A percentile compares a stretch with the other conserved stretches of the same genome.
phyloP scores from a whole-genome alignment of 306 rosid genomes.

The Quercus variabilis region DNA sequence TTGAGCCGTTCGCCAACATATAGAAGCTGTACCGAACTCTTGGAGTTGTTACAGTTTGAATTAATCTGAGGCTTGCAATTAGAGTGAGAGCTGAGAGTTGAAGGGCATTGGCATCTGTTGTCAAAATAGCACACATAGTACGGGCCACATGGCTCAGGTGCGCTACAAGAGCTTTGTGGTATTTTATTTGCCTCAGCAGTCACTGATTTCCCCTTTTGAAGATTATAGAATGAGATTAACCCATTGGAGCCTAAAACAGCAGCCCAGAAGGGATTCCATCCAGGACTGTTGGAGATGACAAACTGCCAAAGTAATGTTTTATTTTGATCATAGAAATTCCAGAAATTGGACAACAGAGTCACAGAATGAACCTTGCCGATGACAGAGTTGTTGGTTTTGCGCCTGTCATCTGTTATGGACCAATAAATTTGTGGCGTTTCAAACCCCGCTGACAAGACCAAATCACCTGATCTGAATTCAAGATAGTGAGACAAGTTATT shows the following conservation, averaged over 20 bases:
- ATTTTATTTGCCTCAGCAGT: constrained; percentile 19
- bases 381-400: constrained; percentile 20
- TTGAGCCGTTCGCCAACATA: constrained; percentile 27
- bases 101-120: constrained; percentile 34
- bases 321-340: constrained; percentile 29
- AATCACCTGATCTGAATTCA: constrained; percentile 26
- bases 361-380: constrained; percentile 19
- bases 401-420: constrained; percentile 26
- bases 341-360: constrained; percentile 20
- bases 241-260: constrained; percentile 38
- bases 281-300: constrained; percentile 9
- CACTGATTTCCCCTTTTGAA: constrained; percentile 24
- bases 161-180: constrained; percentile 27
- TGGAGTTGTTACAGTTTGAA: constrained; percentile 24
- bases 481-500: constrained; percentile 28
- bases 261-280: constrained; percentile 24
- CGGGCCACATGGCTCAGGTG: constrained; percentile 40
- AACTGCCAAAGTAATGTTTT: constrained; percentile 33
- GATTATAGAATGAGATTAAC: constrained; percentile 16
- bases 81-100: constrained; percentile 17
- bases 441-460: constrained; percentile 36
- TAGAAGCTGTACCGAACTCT: constrained; percentile 20
- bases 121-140: constrained; percentile 28
- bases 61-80: constrained; percentile 22
- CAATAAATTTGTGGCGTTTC: constrained; percentile 37